Percentiles rank a stretch among this genome's conserved stretches.
Evolutionary conservation across 805 yeast genomes (phyloP).

Genomic region (Metschnikowia lunata): DNA sequence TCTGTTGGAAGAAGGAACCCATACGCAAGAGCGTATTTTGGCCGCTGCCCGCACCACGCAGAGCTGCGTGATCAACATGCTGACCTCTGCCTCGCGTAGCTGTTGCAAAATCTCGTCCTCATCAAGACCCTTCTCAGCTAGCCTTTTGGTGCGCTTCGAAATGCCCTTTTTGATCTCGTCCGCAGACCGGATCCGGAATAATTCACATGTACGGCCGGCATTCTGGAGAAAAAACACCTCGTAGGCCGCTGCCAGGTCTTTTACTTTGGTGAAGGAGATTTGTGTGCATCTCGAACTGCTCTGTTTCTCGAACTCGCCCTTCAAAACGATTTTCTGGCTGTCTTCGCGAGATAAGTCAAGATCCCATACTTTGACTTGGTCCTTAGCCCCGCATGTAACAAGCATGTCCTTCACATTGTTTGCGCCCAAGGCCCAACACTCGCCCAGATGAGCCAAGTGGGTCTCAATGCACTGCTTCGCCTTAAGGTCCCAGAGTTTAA

Average conservation of each 20-base stretch:
- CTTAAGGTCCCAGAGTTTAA: conserved; percentile 91
- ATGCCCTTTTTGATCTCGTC: conserved; percentile 79
- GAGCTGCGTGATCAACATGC: conserved; percentile 63
- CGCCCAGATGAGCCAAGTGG: conserved; percentile 88
- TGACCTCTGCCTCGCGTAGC: conserved; percentile 44
- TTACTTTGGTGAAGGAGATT: conserved; percentile 44
- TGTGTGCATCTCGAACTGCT: conserved; percentile 68
- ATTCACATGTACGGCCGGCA: conserved; percentile 73
- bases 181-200: conserved; percentile 68
- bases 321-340: conserved; percentile 44
- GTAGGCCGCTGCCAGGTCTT: conserved; percentile 27
- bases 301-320: conserved; percentile 69
- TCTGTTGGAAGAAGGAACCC: conserved; percentile 47
- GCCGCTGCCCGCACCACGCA: conserved; percentile 60
- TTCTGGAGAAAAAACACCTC: conserved; percentile 69
- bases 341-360: conserved; percentile 54
- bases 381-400: conserved; percentile 74
- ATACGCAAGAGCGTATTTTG: conserved; percentile 62
- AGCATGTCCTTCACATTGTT: conserved; percentile 39
- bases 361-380: conserved; percentile 80
- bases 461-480: conserved; percentile 90
- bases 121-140: conserved; percentile 62
- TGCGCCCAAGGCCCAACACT: conserved; percentile 81
- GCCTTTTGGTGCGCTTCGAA: conserved; percentile 70
- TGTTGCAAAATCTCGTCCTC: conserved; percentile 51